A percentile compares a stretch with the other conserved stretches of the same genome.
phyloP scores from a whole-genome alignment of 768 basidiomycete genomes.

The Boletus rubropictus region DNA sequence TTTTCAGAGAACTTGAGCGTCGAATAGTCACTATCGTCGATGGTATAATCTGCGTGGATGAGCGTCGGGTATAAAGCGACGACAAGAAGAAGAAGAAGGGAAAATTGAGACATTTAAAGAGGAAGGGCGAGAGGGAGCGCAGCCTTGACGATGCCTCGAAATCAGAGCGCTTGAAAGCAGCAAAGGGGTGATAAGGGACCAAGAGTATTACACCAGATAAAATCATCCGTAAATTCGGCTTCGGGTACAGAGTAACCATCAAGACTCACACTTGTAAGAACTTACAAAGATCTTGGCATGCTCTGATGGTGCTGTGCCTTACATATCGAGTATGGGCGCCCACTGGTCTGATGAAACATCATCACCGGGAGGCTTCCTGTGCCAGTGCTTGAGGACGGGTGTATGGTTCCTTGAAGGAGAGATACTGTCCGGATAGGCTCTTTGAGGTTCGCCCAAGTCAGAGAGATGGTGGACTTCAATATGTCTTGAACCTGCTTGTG shows the following conservation, averaged over 20 bases:
- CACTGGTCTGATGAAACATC: constrained; percentile 5
- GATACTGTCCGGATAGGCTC: neutral
- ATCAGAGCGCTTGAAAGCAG: neutral
- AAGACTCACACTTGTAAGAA: neutral
- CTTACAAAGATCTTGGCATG: neutral
- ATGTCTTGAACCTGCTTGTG: neutral
- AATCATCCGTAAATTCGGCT: neutral
- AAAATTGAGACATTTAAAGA: constrained; percentile 8
- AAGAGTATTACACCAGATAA: neutral
- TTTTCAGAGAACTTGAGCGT: constrained; percentile 24
- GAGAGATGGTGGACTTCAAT: neutral
- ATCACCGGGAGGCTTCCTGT: neutral
- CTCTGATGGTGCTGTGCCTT: constrained; percentile 2
- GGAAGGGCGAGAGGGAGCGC: neutral
- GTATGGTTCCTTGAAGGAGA: neutral
- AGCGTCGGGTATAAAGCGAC: neutral
- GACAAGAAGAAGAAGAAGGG: neutral
- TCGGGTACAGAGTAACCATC: neutral
- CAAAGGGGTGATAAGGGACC: constrained; percentile 8
- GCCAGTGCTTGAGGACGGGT: neutral
- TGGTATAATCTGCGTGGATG: constrained; percentile 22
- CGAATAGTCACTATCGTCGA: constrained; percentile 26
- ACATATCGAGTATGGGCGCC: neutral
- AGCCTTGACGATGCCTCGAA: neutral
- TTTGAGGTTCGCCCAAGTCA: neutral